Evolutionary conservation across 2,329 filamentous ascomycete species (phyloP).

Genomic region (Neodidymelliopsis sp.): DNA sequence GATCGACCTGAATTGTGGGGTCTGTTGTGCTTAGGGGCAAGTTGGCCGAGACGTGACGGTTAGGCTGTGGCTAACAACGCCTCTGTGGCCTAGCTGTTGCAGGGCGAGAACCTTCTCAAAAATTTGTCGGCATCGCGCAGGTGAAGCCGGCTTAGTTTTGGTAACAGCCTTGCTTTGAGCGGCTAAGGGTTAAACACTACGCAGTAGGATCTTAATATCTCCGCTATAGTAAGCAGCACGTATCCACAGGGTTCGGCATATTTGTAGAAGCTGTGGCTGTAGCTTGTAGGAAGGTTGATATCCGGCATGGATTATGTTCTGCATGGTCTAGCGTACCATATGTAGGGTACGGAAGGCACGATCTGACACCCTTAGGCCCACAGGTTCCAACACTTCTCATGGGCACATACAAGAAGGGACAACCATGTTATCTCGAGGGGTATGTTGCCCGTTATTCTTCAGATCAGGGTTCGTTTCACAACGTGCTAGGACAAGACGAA

Average conservation of each 20-base stretch:
- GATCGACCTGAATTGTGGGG: neutral
- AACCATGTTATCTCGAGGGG: no score
- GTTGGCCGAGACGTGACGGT: neutral
- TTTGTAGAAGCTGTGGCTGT: neutral
- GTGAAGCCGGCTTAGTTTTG: neutral
- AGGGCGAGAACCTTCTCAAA: neutral
- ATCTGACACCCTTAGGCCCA: neutral
- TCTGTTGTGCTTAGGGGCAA: neutral
- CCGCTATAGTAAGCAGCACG: neutral
- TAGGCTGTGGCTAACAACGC: neutral
- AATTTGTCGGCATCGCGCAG: neutral
- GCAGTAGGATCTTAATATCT: neutral
- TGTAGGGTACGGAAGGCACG: neutral
- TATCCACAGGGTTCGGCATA: neutral
- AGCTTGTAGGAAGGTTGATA: neutral
- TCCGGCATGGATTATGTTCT: neutral
- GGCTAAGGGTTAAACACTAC: neutral
- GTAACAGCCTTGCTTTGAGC: neutral
- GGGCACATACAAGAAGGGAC: neutral
- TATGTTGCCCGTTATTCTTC: no score
- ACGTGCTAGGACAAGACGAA: no score
- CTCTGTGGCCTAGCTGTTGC: neutral
- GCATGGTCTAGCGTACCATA: neutral
- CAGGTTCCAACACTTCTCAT: constrained; percentile 1
- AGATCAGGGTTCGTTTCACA: no score